Conservation (phyloP, 2,329 filamentous ascomycete species). For the Fusarium keratoplasticum region DNA sequence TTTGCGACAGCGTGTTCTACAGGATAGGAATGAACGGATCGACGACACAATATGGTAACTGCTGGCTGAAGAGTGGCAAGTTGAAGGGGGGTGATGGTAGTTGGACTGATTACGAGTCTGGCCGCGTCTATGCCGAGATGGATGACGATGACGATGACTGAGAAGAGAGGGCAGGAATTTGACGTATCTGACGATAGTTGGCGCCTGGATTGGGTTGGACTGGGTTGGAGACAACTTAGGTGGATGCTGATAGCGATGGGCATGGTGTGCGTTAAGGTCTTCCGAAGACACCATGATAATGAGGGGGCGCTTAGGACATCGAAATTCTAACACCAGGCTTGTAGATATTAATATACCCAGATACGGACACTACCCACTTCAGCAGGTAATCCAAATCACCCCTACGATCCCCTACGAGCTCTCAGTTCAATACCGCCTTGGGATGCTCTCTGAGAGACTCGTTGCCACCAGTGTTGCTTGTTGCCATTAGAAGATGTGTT, state of each 20-base stretch:
- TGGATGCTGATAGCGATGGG: background rate
- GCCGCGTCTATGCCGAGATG: background rate
- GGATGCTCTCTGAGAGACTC: background rate
- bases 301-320: background rate
- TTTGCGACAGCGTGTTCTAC: background rate
- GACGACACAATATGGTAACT: background rate
- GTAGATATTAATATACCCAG: background rate
- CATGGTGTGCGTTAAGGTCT: background rate
- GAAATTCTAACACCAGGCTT: background rate
- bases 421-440: background rate
- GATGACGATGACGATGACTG: background rate
- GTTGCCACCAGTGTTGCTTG: background rate
- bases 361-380: background rate
- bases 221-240: background rate
- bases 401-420: background rate
- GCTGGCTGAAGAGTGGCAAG: slow-evolving; percentile 1
- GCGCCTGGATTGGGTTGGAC: background rate
- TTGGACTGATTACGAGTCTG: background rate
- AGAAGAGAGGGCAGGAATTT: too few species aligned
- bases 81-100: background rate
- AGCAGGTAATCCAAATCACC: background rate
- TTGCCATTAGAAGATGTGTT: background rate
- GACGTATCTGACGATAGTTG: background rate
- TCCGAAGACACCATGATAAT: background rate
- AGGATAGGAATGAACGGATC: background rate